These are phyloP conservation scores for Candida lessepsii DNA, from an alignment of 805 yeast species.

Conservation along the genomic window DNA sequence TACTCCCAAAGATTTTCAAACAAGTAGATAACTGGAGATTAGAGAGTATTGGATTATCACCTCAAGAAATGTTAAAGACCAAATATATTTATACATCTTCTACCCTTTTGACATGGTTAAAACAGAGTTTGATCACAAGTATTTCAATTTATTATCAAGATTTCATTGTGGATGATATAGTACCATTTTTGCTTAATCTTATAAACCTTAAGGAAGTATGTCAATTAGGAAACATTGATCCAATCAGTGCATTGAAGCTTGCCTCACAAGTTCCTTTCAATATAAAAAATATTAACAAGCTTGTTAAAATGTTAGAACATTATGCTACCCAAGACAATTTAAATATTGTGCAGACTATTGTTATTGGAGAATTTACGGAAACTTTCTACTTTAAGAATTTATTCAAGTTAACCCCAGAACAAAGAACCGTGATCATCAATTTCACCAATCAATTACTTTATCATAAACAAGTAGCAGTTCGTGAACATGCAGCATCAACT, in stretches of 20 bases:
- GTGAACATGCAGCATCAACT: slow-evolving; percentile 69
- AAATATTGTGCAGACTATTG: slow-evolving; percentile 51
- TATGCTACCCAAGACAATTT: slow-evolving; percentile 29
- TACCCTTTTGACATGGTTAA: slow-evolving; percentile 62
- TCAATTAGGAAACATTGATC: slow-evolving; percentile 60
- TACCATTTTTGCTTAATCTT: slow-evolving; percentile 68
- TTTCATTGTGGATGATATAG: slow-evolving; percentile 46
- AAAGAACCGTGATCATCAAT: slow-evolving; percentile 49
- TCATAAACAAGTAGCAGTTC: slow-evolving; percentile 67
- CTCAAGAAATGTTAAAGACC: slow-evolving; percentile 59
- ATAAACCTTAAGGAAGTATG: slow-evolving; percentile 77
- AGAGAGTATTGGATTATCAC: slow-evolving; percentile 35
- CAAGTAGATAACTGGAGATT: slow-evolving; percentile 43
- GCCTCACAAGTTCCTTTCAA: slow-evolving; percentile 44
- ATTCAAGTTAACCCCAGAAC: slow-evolving; percentile 47
- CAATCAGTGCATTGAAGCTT: slow-evolving; percentile 44
- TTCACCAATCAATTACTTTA: slow-evolving; percentile 54
- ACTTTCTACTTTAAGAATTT: slow-evolving; percentile 69
- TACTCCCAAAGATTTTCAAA: slow-evolving; percentile 45
- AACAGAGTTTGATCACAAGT: slow-evolving; percentile 52
- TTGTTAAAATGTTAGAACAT: slow-evolving; percentile 41
- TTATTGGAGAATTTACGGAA: slow-evolving; percentile 69
- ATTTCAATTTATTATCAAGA: slow-evolving; percentile 53
- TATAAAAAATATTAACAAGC: slow-evolving; percentile 18
- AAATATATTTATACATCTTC: slow-evolving; percentile 63